Evolutionary conservation across 805 yeast genomes (phyloP), one percentile per base, ranked within the genome.

Genomic region (Kodamaea hsintzibuensis): DNA sequence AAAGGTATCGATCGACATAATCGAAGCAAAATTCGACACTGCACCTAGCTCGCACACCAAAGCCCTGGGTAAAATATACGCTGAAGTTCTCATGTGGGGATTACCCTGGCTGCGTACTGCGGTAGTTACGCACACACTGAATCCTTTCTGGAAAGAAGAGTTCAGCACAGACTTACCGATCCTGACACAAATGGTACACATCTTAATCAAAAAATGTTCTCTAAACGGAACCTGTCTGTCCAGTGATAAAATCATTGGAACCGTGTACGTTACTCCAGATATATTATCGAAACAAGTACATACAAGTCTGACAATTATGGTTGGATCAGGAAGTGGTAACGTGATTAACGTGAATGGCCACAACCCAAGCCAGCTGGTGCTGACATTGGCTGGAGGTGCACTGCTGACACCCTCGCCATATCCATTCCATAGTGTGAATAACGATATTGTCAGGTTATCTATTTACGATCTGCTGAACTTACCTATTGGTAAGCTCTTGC

Each of bases 131-230:
- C 72, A 79, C 46, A 60, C 68, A 0, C 50, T 52, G 2, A 77
- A 78, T 52, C 92, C 96, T 1, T 89, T 89, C 64, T 92, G 97
- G 95, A 83, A 91, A 63, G 97, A 92, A 62, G 82, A 78, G 45
- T 88, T 89, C 63, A 71, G 79, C 1, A 71, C 88, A n/a, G 82
- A 84, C 49, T 71, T 85, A 42, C 86, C 89, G 0, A 72, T 81
- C 6, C 71, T 77, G 45, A 82, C 84, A 2, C 82, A 77, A 62
- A 77, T 74, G 64, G 74, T 83, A 58, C 82, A 74, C 58, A 76
- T 82, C 13, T 68, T 74, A 47, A 73, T 82, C 53, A 84, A 73
- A 61, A 69, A 67, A 44, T 40, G 44, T 13, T 25, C 44, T 65
- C 73, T 49, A 47, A 67, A 56, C n/a, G 55, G 60, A 10, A 55